Conservation (phyloP, 1,139 yeast genomes). For the Geotrichum restrictum region DNA sequence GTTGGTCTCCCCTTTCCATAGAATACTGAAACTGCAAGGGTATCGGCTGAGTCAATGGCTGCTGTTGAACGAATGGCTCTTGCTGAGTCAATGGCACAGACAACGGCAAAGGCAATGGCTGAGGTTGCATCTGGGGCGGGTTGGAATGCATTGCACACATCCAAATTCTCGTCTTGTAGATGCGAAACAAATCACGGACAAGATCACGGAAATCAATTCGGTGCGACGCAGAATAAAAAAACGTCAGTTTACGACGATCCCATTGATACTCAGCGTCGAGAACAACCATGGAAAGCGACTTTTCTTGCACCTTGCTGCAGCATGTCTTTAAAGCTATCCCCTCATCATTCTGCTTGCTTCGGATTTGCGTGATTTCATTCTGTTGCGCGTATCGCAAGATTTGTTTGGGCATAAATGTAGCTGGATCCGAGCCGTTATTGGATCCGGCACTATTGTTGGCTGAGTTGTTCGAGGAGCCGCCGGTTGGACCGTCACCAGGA, state of each 20-base stretch:
- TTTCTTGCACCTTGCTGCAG: constrained; percentile 55
- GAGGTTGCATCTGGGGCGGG: background rate
- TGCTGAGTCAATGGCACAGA: too few relatives aligned
- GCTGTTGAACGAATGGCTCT: too few relatives aligned
- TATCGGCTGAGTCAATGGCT: background rate
- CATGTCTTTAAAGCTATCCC: constrained; percentile 62
- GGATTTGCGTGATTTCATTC: constrained; percentile 57
- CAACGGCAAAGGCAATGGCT: too few relatives aligned
- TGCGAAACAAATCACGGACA: constrained; percentile 85
- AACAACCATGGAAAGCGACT: constrained; percentile 47
- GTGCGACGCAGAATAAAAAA: constrained; percentile 77
- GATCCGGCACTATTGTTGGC: constrained; percentile 1
- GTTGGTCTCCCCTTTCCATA: too few relatives aligned
- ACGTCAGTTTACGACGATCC: constrained; percentile 89
- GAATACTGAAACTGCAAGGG: too few relatives aligned
- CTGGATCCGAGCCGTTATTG: background rate
- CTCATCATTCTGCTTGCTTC: constrained; percentile 63
- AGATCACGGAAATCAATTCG: constrained; percentile 90
- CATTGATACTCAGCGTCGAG: constrained; percentile 88
- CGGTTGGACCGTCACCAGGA: constrained; percentile 20
- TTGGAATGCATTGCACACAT: constrained; percentile 68
- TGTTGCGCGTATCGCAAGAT: constrained; percentile 65
- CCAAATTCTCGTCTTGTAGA: constrained; percentile 96
- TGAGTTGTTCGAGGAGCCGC: background rate
- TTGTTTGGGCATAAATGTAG: constrained; percentile 56